Conservation (phyloP, 441 rosid genomes). For the Gossypium gossypioides region DNA sequence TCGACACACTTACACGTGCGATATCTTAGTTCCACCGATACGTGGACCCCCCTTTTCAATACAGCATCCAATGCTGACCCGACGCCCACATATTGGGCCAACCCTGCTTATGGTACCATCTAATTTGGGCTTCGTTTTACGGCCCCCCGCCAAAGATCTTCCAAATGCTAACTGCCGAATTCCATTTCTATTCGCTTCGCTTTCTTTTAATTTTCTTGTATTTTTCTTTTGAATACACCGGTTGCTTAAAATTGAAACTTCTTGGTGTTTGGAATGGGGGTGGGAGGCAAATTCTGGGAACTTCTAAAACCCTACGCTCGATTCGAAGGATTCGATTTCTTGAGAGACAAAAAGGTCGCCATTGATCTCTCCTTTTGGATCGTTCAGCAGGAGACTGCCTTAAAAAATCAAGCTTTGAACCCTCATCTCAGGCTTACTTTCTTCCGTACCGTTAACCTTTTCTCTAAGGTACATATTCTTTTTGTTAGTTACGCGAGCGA, state of each 20-base stretch:
- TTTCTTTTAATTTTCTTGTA: background rate
- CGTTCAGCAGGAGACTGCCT: conserved; percentile 71
- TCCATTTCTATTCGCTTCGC: background rate
- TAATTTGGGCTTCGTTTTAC: background rate
- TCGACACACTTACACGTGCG: background rate
- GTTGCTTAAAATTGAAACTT: background rate
- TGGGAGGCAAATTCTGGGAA: conserved; percentile 85
- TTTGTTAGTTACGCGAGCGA: background rate
- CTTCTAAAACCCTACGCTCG: conserved; percentile 53
- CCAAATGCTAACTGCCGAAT: background rate
- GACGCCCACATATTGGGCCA: background rate
- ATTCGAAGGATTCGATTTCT: conserved; percentile 44
- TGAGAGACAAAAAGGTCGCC: conserved; percentile 70
- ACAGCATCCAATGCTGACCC: conserved; percentile 6
- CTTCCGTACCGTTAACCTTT: conserved; percentile 76
- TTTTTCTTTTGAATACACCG: background rate
- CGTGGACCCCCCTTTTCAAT: background rate
- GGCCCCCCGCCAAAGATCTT: conserved; percentile 2
- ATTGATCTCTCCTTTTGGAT: conserved; percentile 81
- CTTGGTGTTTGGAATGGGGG: conserved; percentile 39
- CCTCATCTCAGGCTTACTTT: conserved; percentile 78
- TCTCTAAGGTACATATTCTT: conserved; percentile 47
- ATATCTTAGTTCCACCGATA: conserved; percentile 1
- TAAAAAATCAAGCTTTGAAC: conserved; percentile 32
- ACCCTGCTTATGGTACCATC: background rate